Base-by-base conservation (phyloP, 345 rosid genomes). In the Microthlaspi erraticum region DNA sequence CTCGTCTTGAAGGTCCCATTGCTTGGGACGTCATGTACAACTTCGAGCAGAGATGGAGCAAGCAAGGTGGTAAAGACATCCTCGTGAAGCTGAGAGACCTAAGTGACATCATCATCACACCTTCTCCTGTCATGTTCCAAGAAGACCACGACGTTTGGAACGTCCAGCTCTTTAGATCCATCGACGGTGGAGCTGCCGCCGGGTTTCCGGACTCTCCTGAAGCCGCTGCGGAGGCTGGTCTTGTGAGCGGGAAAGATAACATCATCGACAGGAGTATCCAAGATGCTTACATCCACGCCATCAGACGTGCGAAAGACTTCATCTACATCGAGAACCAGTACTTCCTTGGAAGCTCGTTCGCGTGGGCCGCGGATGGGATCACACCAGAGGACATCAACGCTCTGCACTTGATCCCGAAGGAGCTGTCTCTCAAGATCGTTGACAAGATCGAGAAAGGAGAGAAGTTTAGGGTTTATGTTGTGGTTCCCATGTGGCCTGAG, bases 401-500 rank as follows among this genome's bases (percentile, higher is more conserved):
- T 51, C 78, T 90, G 75, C 98, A 94, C 81, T 74, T 92, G n/a
- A 90, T 94, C 65, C 99, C 99, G 0, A 94, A 87, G 79, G 99
- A 94, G 75, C 86, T 94, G 31, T 85, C 99, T 0, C 90, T 89
- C 23, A 94, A 94, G 86, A 91, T 94, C 16, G 91, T 88, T 55
- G 86, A 88, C 82, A 94, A 94, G 89, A 94, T 94, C 19, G 88
- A 86, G 82, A 88, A 86, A 19, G 96, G 89, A 61, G 98, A 94
- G 77, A 85, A 88, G 78, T 94, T 94, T 67, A 80, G 88, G 31
- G 99, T 94, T 31, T 94, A 89, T 51, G 81, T 88, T 23, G 93
- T 92, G 48, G 88, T 94, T 45, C 99, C 99, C 7, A 89, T 94
- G 99, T 94, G 99, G 99, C 99, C 99, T 0, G 99, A 94, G 85